Percentiles rank a stretch among this genome's conserved stretches.
phyloP scores from a whole-genome alignment of 1,139 yeast genomes.

The Kodamaea suecica region DNA sequence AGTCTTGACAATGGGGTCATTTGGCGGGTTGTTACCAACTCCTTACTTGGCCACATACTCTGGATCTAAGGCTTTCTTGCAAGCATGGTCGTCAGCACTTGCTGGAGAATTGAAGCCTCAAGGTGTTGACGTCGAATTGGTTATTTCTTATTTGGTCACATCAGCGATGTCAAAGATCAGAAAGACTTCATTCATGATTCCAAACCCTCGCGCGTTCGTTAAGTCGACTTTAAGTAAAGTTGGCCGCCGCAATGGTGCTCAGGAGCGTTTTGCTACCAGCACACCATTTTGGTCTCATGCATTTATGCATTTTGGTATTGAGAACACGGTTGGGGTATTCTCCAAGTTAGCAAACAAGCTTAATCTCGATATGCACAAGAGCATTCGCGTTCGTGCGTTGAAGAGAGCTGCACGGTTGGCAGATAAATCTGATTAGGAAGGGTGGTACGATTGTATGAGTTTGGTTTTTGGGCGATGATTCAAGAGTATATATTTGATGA shows the following conservation, averaged over 20 bases:
- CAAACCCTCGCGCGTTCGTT: constrained; percentile 81
- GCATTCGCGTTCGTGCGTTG: constrained; percentile 78
- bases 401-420: constrained; percentile 60
- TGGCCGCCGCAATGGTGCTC: constrained; percentile 91
- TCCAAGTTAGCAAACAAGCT: constrained; percentile 64
- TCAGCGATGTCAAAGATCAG: constrained; percentile 94
- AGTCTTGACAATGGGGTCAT: constrained; percentile 92
- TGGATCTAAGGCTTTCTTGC: constrained; percentile 94
- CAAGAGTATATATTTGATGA: no score
- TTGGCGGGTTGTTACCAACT: constrained; percentile 91
- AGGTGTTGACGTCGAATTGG: constrained; percentile 80
- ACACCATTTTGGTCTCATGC: constrained; percentile 98
- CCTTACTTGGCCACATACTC: constrained; percentile 92
- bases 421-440: constrained; percentile 14
- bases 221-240: constrained; percentile 58
- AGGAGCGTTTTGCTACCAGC: constrained; percentile 77
- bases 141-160: constrained; percentile 87
- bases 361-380: constrained; percentile 74
- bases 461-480: no score
- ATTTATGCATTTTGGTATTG: constrained; percentile 81
- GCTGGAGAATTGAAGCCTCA: constrained; percentile 76
- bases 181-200: constrained; percentile 70
- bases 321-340: constrained; percentile 76
- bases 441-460: not conserved
- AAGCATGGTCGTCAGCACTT: constrained; percentile 85